Evolutionary conservation across 139 green algal genomes (phyloP), one percentile per base, ranked within the genome.

Genomic region (Prasinococcaceae sp.): DNA sequence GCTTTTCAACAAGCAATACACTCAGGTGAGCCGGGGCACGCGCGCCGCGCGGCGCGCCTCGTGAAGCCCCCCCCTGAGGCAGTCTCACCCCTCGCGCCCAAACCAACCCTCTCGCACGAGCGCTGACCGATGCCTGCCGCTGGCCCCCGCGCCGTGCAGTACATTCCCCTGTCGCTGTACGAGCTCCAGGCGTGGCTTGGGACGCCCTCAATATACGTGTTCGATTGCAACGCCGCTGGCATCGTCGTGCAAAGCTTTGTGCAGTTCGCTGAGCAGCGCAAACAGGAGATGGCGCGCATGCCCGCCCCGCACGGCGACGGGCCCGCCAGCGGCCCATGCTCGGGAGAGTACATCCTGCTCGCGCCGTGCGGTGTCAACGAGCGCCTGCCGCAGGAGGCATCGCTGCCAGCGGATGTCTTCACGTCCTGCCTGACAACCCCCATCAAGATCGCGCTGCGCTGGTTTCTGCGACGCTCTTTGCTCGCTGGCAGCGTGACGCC

Each of bases 161-260:
- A 99, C 76, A 99, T 99, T 50, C 92, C 92, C 4, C 76, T 99
- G 16, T 93, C 79, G 22, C 73, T 97, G 26, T 95, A 96, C 51
- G 90, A 98, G 53, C 69, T 98, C 30, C 82, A 93, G 58, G 74
- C 65, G 16, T 99, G 92, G 92, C 53, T 95, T 42, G 79, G 78
- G 35, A 82, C 74, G 1, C 90, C 90, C 3, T 78, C 75, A 50
- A 97, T 99, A 59, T 99, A 94, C 58, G 83, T 98, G 28, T 82
- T 99, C 27, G 92, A 99, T 70, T 99, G 92, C 76, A 86, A 78
- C 0, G 77, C 80, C 23, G 88, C 90, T 0, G 90, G 90, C 1
- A 71, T 92, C 36, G 77, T 97, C 37, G 74, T 95, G 28, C 85
- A 87, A 50, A 77, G 79, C 36, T 88, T 93, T 58, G 62, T 63